Conservation (phyloP, 495 filamentous ascomycete species). For the Cairneyella variabilis region DNA sequence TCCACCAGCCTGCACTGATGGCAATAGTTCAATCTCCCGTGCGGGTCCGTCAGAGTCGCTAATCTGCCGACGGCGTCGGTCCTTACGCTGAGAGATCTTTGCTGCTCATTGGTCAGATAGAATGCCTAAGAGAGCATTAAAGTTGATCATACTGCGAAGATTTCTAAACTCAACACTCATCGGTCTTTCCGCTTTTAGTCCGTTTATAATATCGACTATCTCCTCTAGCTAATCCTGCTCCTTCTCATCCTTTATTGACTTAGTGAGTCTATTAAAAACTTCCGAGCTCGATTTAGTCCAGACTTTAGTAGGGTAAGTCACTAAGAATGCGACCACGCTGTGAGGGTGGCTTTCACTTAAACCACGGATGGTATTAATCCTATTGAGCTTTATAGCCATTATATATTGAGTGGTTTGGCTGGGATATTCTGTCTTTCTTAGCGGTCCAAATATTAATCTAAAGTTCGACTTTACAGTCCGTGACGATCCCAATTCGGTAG, state of each 20-base stretch:
- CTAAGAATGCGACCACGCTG: background rate
- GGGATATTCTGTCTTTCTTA: background rate
- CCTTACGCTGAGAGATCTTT: background rate
- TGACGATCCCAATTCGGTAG: conserved; percentile 1
- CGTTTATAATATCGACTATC: conserved; percentile 7
- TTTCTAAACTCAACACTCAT: conserved; percentile 9
- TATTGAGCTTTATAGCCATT: conserved; percentile 5
- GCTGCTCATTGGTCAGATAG: conserved; percentile 5
- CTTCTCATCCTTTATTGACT: conserved; percentile 3
- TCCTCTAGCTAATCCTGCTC: conserved; percentile 9
- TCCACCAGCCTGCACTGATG: conserved; percentile 6
- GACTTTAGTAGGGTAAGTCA: conserved; percentile 3
- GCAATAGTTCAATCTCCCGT: conserved; percentile 4
- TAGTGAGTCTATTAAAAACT: conserved; percentile 5
- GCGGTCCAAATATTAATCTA: background rate
- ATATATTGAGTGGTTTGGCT: background rate
- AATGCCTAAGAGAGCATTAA: background rate
- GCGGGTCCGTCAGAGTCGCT: background rate
- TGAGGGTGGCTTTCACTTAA: conserved; percentile 7
- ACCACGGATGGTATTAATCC: conserved; percentile 8
- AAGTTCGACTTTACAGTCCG: background rate
- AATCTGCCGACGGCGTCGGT: background rate
- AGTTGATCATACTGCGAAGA: conserved; percentile 7
- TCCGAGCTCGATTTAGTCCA: conserved; percentile 3
- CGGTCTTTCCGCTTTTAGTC: conserved; percentile 3